A percentile compares a stretch with the other conserved stretches of the same genome.
Evolutionary conservation across 768 basidiomycete species (phyloP).

Genomic region (Fomitopsis pulvina): DNA sequence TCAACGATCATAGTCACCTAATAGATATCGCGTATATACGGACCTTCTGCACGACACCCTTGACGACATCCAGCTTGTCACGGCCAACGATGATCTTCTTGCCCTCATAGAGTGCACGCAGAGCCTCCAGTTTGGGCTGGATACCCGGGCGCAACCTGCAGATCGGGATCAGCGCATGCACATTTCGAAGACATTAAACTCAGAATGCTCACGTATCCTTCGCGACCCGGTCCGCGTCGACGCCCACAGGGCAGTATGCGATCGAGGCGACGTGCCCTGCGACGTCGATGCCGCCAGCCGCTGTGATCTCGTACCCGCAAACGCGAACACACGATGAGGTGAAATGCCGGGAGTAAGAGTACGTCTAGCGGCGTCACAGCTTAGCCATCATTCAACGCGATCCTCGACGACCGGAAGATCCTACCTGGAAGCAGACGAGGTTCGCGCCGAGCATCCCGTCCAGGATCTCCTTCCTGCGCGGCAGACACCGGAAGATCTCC

Average conservation of each 20-base stretch:
- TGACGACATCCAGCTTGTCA: constrained; percentile 98
- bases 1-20: not conserved
- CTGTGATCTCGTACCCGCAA: constrained; percentile 85
- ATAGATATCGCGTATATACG: not conserved
- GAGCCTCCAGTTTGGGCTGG: constrained; percentile 82
- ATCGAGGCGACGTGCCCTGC: constrained; percentile 80
- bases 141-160: constrained; percentile 69
- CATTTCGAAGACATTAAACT: not conserved
- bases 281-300: constrained; percentile 62
- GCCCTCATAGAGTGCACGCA: constrained; percentile 80
- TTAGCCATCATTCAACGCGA: no score
- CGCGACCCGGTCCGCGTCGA: constrained; percentile 87
- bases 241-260: constrained; percentile 90
- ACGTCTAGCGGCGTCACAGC: no score
- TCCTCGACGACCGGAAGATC: not conserved
- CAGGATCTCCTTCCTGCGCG: constrained; percentile 85
- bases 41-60: constrained; percentile 95
- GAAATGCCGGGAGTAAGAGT: constrained; percentile 94
- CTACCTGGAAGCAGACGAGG: constrained; percentile 83
- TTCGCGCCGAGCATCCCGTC: constrained; percentile 98
- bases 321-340: constrained; percentile 92
- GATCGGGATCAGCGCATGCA: constrained; percentile 1
- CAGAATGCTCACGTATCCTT: constrained; percentile 54
- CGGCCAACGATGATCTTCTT: constrained; percentile 98
- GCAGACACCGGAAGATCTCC: constrained; percentile 66